Evolutionary conservation across 1,284 basidiomycete genomes (phyloP), one percentile per base, ranked within the genome.

Genomic region (Prillingera fragicola): DNA sequence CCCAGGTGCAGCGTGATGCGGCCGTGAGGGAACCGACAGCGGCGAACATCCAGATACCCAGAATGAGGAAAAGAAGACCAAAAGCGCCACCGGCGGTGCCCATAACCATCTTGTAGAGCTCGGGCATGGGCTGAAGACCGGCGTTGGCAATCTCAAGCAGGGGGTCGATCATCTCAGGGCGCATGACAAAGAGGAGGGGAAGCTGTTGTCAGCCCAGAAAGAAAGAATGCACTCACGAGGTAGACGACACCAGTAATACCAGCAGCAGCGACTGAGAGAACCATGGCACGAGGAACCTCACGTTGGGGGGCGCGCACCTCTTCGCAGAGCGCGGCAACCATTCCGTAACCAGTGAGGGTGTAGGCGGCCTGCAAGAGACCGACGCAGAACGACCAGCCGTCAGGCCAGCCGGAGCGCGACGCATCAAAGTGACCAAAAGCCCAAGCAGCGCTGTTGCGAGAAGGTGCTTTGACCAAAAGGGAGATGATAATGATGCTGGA

Each of bases 31-130:
- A 69, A 3, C 74, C 74, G 34, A 75, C 66, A 5, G 69, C 62
- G 4, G 74, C 73, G 47, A 75, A 75, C 24, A 70, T 51, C 57
- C 71, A 73, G 43, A 75, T 71, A 18, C 72, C 73, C 32, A 75
- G 65, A 47, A 76, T 72, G 28, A 75, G 60, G 50, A 74, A 72
- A 2, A 74, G 60, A 9, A 76, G 50, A 5, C 73, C 73, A 24
- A 75, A 66, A 3, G 69, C 74, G 3, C 72, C 74, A 4, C 65
- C 70, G 1, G 68, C 45, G 21, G 59, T 63, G 8, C 73, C 70
- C 0, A 71, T 74, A 14, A 73, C 74, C 1, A 57, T 59, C 46
- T 71, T 71, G 65, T 74, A 75, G 14, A 74, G 56, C 12, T 72
- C 53, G 2, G 73, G 70, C 56, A 75, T 72, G 12, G 74, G 74